These are phyloP conservation scores for Suillus weaverae DNA, from an alignment of 768 basidiomycete species.

Conservation along the genomic window DNA sequence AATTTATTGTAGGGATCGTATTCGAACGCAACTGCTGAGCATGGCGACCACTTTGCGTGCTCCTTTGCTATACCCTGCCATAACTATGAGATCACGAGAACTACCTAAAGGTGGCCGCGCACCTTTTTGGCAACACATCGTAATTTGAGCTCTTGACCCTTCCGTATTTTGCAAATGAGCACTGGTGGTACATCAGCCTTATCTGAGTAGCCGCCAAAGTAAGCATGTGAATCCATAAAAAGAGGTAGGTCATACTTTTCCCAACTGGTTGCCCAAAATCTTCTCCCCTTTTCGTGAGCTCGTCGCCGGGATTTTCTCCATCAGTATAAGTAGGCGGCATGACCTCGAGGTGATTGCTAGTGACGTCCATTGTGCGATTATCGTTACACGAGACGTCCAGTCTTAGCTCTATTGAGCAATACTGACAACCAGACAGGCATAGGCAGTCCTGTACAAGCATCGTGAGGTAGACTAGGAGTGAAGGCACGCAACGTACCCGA, in stretches of 20 bases:
- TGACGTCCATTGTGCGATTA: conserved; percentile 77
- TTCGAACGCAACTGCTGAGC: conserved; percentile 92
- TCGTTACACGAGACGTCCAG: conserved; percentile 79
- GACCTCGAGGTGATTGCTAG: conserved; percentile 80
- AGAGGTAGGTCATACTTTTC: conserved; percentile 54
- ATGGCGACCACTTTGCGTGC: conserved; percentile 98
- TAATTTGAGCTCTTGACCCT: conserved; percentile 87
- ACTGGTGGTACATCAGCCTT: conserved; percentile 67
- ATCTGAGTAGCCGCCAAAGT: conserved; percentile 39
- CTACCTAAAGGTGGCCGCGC: conserved; percentile 13
- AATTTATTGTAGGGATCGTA: conserved; percentile 98
- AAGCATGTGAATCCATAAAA: conserved; percentile 5
- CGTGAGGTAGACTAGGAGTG: not conserved
- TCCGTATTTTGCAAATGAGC: conserved; percentile 87
- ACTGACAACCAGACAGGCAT: conserved; percentile 80
- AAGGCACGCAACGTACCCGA: conserved; percentile 46
- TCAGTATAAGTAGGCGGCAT: conserved; percentile 41
- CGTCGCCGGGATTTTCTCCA: conserved; percentile 57
- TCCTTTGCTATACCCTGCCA: conserved; percentile 95
- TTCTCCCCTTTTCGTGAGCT: conserved; percentile 70
- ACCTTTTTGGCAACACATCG: conserved; percentile 94
- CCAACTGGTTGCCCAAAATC: conserved; percentile 83
- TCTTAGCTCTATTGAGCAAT: conserved; percentile 81
- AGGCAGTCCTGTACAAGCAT: conserved; percentile 73
- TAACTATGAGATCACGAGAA: conserved; percentile 1